A percentile compares a stretch with the other conserved stretches of the same genome.
Conservation (phyloP, 306 rosid genomes). For the Citrullus amarus region DNA sequence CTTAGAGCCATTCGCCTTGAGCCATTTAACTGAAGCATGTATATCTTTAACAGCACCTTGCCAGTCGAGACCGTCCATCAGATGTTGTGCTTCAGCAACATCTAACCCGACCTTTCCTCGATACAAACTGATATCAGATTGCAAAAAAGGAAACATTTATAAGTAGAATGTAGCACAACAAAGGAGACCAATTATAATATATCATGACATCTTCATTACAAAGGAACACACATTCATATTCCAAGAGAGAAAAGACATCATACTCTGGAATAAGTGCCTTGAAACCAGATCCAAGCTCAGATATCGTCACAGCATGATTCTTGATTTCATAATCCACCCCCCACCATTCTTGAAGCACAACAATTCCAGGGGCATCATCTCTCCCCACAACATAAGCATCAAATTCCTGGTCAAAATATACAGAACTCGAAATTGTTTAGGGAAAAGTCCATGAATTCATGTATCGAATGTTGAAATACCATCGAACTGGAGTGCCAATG, state of each 20-base stretch:
- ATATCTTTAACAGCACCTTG: conserved; percentile 91
- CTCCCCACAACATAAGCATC: conserved; percentile 73
- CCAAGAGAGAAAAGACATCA: not conserved
- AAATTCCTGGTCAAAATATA: conserved; percentile 40
- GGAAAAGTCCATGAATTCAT: not conserved
- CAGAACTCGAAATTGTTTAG: not conserved
- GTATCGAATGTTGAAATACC: not conserved
- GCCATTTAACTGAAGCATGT: conserved; percentile 78
- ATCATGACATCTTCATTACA: not conserved
- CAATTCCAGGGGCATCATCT: conserved; percentile 85
- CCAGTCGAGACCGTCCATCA: conserved; percentile 89
- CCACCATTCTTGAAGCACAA: conserved; percentile 92
- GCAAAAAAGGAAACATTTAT: not conserved
- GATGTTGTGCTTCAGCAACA: conserved; percentile 87
- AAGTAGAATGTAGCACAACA: conserved; percentile 1
- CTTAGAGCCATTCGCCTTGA: conserved; percentile 79
- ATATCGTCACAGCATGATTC: conserved; percentile 68
- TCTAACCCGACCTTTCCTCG: conserved; percentile 86
- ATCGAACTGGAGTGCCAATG: not conserved
- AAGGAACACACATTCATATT: not conserved
- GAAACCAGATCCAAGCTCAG: conserved; percentile 61
- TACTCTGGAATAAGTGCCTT: conserved; percentile 97
- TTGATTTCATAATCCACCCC: conserved; percentile 78
- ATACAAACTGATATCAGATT: conserved; percentile 31
- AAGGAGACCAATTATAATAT: not conserved